Evolutionary conservation across 208 protist species (phyloP), one percentile per base, ranked within the genome.

Genomic region (Vickermania ingenoplastis): DNA sequence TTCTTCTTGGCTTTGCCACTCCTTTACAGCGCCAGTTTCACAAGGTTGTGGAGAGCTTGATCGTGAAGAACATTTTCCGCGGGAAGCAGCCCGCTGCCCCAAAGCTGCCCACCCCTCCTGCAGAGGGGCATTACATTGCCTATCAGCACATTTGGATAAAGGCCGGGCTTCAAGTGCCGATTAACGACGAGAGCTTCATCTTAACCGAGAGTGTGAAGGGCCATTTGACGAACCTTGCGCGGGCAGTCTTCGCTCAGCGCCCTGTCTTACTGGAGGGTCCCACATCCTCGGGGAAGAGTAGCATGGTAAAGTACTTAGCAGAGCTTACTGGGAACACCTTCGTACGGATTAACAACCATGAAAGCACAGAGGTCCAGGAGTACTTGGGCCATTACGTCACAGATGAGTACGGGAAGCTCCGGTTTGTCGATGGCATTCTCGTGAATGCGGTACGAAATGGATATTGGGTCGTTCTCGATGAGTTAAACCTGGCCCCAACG

Each of bases 281-380:
- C 0, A 99, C 98, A 3, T 98, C 97, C 11, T 91, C 89, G 25
- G 98, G 98, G 25, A 99, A 99, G 79, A 99, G 99, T 25, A 96
- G 84, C 3, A 99, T 99, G 91, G 94, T 99, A 21, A 96, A 99
- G 77, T 99, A 99, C 75, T 77, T 99, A 14, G 98, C 99, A 1
- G 76, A 90, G 51, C 60, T 89, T 13, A 99, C 98, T 2, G 98
- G 98, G 14, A 97, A 99, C 78, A 82, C 77, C 14, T 98, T 99
- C 74, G 92, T 99, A 1, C 92, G 99, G 54, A 99, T 99, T 74
- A 99, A 99, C 81, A 99, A 99, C 86, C 99, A 99, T 77, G 98
- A 99, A 74, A 98, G 99, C 73, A 99, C 99, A 1, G 99, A 99
- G 75, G 75, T 99, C 23, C 96, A 99, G 73, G 99, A 99, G 73